Conservation (phyloP, 352 stramenopile genomes). For the Phytophthora sp. region DNA sequence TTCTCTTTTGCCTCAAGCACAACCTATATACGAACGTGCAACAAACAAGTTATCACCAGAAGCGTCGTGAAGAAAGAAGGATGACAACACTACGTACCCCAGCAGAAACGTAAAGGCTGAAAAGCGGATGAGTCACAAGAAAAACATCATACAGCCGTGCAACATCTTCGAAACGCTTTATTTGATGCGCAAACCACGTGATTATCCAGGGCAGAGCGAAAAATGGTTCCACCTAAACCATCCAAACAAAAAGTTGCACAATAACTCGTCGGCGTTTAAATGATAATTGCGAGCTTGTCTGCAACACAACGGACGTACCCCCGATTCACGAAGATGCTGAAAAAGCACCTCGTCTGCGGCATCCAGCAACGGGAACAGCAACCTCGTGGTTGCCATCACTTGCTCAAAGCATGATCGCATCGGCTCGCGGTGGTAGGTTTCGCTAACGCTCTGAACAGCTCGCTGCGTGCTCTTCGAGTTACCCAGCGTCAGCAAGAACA, state of each 20-base stretch:
- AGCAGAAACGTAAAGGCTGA: constrained; percentile 92
- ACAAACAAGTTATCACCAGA: background rate
- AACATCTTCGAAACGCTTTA: constrained; percentile 87
- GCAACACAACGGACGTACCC: constrained; percentile 40
- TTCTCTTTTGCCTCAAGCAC: constrained; percentile 58
- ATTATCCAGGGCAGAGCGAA: constrained; percentile 95
- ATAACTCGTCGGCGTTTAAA: constrained; percentile 33
- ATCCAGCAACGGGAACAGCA: constrained; percentile 77
- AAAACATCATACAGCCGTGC: constrained; percentile 94
- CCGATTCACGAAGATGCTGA: constrained; percentile 63
- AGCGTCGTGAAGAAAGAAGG: background rate
- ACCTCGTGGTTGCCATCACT: constrained; percentile 66
- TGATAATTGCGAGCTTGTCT: background rate
- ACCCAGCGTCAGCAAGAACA: constrained; percentile 83
- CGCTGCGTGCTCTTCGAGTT: constrained; percentile 66
- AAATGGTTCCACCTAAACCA: constrained; percentile 90
- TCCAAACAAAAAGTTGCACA: constrained; percentile 21
- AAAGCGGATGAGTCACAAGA: constrained; percentile 92
- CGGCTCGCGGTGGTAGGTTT: constrained; percentile 90
- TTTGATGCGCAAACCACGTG: constrained; percentile 95
- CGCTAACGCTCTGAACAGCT: constrained; percentile 77
- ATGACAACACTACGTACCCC: constrained; percentile 45
- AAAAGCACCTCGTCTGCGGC: constrained; percentile 69
- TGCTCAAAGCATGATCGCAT: constrained; percentile 87
- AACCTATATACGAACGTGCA: constrained; percentile 32